Evolutionary conservation across 1,139 yeast species (phyloP).

Genomic region (Wickerhamiella pararugosa): DNA sequence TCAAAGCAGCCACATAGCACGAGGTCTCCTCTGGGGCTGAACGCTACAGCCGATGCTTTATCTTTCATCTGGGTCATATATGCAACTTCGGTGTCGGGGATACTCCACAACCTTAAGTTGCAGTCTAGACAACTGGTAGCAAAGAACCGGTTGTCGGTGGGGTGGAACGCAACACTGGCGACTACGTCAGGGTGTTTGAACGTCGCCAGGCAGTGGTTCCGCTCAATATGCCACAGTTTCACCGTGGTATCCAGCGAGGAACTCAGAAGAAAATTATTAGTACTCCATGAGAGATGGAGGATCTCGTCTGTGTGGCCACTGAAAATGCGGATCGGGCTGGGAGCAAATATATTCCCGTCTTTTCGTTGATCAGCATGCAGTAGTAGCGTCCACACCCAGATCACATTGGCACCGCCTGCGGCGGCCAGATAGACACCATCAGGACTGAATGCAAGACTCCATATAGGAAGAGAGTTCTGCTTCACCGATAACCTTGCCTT

Average conservation of each 20-base stretch:
- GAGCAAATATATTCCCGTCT: conserved; percentile 33
- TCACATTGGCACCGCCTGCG: conserved; percentile 59
- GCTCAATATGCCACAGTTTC: conserved; percentile 70
- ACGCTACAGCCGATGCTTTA: conserved; percentile 52
- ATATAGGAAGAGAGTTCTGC: conserved; percentile 24
- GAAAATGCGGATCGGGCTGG: conserved; percentile 46
- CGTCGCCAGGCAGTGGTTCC: conserved; percentile 45
- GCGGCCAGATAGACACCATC: conserved; percentile 78
- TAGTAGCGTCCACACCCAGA: conserved; percentile 69
- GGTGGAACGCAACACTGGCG: conserved; percentile 70
- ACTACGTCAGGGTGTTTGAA: conserved; percentile 71
- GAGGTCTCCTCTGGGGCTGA: conserved; percentile 53
- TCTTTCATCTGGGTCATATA: conserved; percentile 29
- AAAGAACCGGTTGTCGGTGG: conserved; percentile 76
- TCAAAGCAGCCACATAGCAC: conserved; percentile 70
- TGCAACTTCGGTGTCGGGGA: conserved; percentile 54
- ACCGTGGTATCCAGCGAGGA: conserved; percentile 83
- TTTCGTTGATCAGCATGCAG: conserved; percentile 22
- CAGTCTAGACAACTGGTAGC: conserved; percentile 74
- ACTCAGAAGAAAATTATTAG: conserved; percentile 63
- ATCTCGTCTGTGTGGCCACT: conserved; percentile 59
- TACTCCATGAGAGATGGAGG: conserved; percentile 73
- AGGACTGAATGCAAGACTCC: conserved; percentile 55
- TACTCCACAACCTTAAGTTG: conserved; percentile 67
- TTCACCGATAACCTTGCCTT: background rate